phyloP scores from a whole-genome alignment of 352 stramenopile genomes.

The Aphanomyces stellatus region DNA sequence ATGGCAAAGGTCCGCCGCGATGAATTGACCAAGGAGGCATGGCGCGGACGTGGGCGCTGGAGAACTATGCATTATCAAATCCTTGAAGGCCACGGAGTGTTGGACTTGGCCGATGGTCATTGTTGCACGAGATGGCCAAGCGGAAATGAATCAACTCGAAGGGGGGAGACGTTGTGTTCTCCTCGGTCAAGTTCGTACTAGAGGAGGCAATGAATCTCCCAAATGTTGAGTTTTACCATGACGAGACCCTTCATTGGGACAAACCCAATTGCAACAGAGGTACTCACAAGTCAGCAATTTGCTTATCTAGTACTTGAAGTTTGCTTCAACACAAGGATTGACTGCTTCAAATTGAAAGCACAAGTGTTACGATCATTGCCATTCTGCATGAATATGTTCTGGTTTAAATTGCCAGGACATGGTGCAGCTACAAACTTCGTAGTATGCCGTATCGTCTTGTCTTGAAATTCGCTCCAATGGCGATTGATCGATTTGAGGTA shows the following conservation, averaged over 20 bases:
- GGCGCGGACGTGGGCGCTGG: slow-evolving; percentile 35
- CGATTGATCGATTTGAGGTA: too few species aligned
- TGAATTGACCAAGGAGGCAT: slow-evolving; percentile 40
- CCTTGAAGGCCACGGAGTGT: not conserved
- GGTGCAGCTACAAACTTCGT: too few species aligned
- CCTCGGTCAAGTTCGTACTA: too few species aligned
- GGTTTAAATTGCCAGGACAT: too few species aligned
- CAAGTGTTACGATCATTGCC: too few species aligned
- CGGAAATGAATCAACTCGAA: not conserved
- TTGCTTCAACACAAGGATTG: too few species aligned
- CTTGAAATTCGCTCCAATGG: too few species aligned
- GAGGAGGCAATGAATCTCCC: not conserved
- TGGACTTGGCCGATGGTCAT: not conserved
- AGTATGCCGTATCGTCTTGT: too few species aligned
- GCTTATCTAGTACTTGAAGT: too few species aligned
- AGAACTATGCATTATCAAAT: slow-evolving; percentile 42
- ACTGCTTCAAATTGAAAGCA: too few species aligned
- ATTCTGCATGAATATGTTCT: too few species aligned
- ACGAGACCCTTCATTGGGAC: not conserved
- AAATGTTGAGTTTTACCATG: not conserved
- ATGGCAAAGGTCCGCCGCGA: slow-evolving; percentile 47
- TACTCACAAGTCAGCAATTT: not conserved
- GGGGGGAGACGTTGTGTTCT: not conserved
- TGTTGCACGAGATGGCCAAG: not conserved
- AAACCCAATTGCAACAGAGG: not conserved